A percentile compares a stretch with the other conserved stretches of the same genome.
These are phyloP conservation scores for Cyberlindnera galapagoensis DNA, from an alignment of 805 yeast species.

Conservation along the genomic window DNA sequence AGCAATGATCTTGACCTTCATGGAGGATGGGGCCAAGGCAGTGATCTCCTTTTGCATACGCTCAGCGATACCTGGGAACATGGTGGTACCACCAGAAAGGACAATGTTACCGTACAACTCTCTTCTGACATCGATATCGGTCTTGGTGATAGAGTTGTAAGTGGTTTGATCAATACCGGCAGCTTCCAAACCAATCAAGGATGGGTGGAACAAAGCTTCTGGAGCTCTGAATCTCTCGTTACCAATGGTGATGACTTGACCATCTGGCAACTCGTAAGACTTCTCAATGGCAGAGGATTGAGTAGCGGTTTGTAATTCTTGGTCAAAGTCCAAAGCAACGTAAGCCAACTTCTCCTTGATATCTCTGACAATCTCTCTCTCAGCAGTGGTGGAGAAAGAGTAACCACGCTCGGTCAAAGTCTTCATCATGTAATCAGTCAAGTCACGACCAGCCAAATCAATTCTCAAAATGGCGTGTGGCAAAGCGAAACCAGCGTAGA, in stretches of 20 bases:
- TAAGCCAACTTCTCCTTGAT: constrained; percentile 98
- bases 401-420: constrained; percentile 98
- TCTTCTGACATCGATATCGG: constrained; percentile 98
- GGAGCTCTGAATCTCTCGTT: constrained; percentile 99
- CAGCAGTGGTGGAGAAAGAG: constrained; percentile 98
- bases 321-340: constrained; percentile 98
- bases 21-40: constrained; percentile 98
- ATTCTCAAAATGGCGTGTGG: constrained; percentile 99
- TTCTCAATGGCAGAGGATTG: constrained; percentile 98
- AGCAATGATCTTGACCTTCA: constrained; percentile 99
- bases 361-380: constrained; percentile 85
- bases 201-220: constrained; percentile 99
- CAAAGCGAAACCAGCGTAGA: constrained; percentile 98
- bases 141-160: constrained; percentile 76
- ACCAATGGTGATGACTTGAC: constrained; percentile 98
- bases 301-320: constrained; percentile 98
- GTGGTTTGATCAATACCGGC: constrained; percentile 98
- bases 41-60: constrained; percentile 99
- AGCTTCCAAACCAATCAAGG: constrained; percentile 84
- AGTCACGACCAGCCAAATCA: constrained; percentile 99
- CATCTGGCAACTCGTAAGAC: constrained; percentile 99
- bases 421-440: constrained; percentile 98
- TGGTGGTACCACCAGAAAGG: constrained; percentile 99
- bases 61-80: constrained; percentile 99
- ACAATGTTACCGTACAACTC: constrained; percentile 99